Conservation (phyloP, 805 yeast species). For the Zygoascus flipseniorum region DNA sequence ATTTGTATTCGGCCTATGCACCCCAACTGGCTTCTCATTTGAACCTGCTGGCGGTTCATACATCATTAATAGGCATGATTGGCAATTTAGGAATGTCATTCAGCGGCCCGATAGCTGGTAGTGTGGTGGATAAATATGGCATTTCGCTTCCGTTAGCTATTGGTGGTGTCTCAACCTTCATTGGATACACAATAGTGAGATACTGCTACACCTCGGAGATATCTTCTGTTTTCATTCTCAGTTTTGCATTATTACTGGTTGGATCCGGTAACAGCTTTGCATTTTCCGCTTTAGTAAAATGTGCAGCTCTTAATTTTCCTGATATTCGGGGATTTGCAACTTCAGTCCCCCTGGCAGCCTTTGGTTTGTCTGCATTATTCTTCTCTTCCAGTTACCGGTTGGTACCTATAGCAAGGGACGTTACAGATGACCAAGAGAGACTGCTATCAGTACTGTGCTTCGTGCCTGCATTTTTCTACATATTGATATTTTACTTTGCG, state of each 20-base stretch:
- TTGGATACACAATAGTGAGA: slow-evolving; percentile 51
- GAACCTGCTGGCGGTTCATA: slow-evolving; percentile 50
- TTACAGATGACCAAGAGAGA: slow-evolving; percentile 49
- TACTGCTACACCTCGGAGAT: slow-evolving; percentile 38
- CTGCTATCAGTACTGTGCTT: slow-evolving; percentile 41
- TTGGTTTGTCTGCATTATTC: slow-evolving; percentile 65
- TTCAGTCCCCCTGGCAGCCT: slow-evolving; percentile 62
- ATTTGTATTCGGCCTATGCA: slow-evolving; percentile 67
- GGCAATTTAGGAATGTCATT: slow-evolving; percentile 61
- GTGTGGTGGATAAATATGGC: slow-evolving; percentile 54
- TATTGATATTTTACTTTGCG: slow-evolving; percentile 19
- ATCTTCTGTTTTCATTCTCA: slow-evolving; percentile 31
- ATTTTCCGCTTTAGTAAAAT: slow-evolving; percentile 57
- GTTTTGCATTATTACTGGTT: slow-evolving; percentile 42
- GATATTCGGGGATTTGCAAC: slow-evolving; percentile 63
- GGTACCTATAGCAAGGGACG: not conserved
- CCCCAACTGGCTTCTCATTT: slow-evolving; percentile 62
- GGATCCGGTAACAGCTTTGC: slow-evolving; percentile 65
- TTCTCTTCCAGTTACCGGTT: slow-evolving; percentile 36
- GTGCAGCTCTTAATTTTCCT: slow-evolving; percentile 66
- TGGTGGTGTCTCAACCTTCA: slow-evolving; percentile 42
- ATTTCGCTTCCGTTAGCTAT: slow-evolving; percentile 39
- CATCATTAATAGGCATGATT: slow-evolving; percentile 54
- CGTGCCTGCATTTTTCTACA: slow-evolving; percentile 39
- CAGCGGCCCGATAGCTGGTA: slow-evolving; percentile 62